These are phyloP conservation scores for Stephanocyclus meneghinianus DNA, from an alignment of 352 stramenopile genomes.

Conservation along the genomic window DNA sequence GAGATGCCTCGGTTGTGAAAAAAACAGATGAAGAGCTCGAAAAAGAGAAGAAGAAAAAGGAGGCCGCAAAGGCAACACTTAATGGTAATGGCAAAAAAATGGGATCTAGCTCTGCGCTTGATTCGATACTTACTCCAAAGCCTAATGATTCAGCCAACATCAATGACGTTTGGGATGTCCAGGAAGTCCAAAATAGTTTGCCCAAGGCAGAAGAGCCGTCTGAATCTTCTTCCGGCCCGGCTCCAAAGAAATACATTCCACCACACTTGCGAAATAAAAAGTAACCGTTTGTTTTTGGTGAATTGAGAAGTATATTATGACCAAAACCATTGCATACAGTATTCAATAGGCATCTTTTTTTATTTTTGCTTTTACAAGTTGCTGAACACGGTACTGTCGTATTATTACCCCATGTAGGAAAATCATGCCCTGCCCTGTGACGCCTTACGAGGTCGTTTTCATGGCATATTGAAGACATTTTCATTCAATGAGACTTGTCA, in stretches of 20 bases:
- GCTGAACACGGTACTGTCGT: too few relatives aligned
- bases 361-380: too few relatives aligned
- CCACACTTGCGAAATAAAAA: slow-evolving; percentile 76
- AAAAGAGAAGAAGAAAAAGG: slow-evolving; percentile 50
- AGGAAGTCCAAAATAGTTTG: slow-evolving; percentile 35
- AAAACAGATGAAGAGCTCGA: slow-evolving; percentile 42
- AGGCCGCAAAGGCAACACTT: slow-evolving; percentile 17
- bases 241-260: slow-evolving; percentile 67
- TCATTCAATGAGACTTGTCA: too few relatives aligned
- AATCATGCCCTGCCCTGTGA: too few relatives aligned
- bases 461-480: too few relatives aligned
- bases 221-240: slow-evolving; percentile 9
- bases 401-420: too few relatives aligned
- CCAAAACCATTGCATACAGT: too few relatives aligned
- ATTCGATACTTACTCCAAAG: slow-evolving; percentile 38
- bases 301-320: neutral
- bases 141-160: slow-evolving; percentile 12
- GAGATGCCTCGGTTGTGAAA: slow-evolving; percentile 76
- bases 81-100: slow-evolving; percentile 51
- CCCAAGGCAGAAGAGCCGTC: slow-evolving; percentile 14
- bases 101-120: slow-evolving; percentile 23
- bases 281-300: slow-evolving; percentile 1
- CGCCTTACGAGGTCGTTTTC: too few relatives aligned
- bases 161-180: slow-evolving; percentile 33
- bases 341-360: too few relatives aligned